Base-by-base conservation (phyloP, 352 stramenopile genomes). In the Globisporangium cystogenes region DNA sequence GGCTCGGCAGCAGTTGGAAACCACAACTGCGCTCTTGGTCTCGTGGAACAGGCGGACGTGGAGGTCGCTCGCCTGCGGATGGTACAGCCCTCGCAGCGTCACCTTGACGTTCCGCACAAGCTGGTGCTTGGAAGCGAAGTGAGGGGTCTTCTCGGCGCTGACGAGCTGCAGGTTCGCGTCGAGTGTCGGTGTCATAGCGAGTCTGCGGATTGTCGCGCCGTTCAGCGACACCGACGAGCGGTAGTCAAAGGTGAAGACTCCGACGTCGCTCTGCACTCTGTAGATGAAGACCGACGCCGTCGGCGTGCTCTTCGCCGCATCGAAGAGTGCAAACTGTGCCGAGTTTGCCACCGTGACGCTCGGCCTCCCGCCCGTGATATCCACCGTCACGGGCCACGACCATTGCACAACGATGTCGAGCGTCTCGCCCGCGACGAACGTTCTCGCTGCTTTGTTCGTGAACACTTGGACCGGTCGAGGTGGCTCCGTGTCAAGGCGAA, bases 371-470 rank as follows among this genome's bases (percentile, higher is more conserved):
- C 58, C 51, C 3, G 55, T 53, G 7, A 62, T 67, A 31, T 74
- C 52, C 0, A 86, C 67, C 14, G 53, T 43, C 2, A 90, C 68
- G 0, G 77, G 59, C 7, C 59, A 53, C 0, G 79, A 84, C 76
- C 80, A 93, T 36, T 80, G 48, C 10, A 85, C 62, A 5, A 84
- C 72, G 3, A 90, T 54, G 45, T 89, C 78, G 7, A 90, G 57
- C 23, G 68, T 82, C 48, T 93, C 77, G 5, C 79, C 71, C 23
- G 68, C 55, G 18, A 82, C 72, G 47, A 84, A 93, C 2, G 45
- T 59, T 2, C 75, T 74, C 16, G 72, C 59, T 1, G 64, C 51
- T 41, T 90, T 90, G 61, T 82, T 85, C 14, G 74, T 84, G 56
- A 69, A 88, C 5, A 90, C 55, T 12, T 84, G 69, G 2, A 33